Evolutionary conservation across 2,329 filamentous ascomycete species (phyloP).

Genomic region (Xylaria sp.): DNA sequence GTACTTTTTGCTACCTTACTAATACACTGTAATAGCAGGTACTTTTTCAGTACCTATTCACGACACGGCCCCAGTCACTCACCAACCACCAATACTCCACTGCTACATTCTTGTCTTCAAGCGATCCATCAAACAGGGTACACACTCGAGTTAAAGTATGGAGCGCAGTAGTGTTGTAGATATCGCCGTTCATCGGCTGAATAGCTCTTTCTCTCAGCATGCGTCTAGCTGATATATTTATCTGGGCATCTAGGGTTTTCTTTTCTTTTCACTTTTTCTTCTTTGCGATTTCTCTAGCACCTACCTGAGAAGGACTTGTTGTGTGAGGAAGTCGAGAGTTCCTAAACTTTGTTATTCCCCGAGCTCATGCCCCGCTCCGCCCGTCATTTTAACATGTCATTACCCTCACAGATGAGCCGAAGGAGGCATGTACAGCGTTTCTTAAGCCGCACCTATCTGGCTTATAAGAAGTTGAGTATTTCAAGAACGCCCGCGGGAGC

Average conservation of each 20-base stretch:
- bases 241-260: neutral
- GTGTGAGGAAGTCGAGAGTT: neutral
- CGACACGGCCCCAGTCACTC: neutral
- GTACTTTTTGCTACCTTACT: neutral
- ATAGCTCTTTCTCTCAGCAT: constrained; percentile 22
- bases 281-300: constrained; percentile 5
- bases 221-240: constrained; percentile 8
- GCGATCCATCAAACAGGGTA: neutral
- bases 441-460: constrained; percentile 3
- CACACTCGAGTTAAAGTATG: too few relatives aligned
- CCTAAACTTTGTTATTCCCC: neutral
- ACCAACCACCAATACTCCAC: neutral
- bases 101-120: neutral
- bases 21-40: neutral
- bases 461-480: neutral
- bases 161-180: too few relatives aligned
- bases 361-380: constrained; percentile 1
- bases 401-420: neutral
- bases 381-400: constrained; percentile 5
- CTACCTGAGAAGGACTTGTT: neutral
- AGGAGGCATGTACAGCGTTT: neutral
- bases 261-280: neutral
- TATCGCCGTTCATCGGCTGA: constrained; percentile 11
- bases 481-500: neutral
- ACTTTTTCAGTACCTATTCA: neutral